Conservation (phyloP, 768 basidiomycete species). For the Tubosaeta brunneosetosa region DNA sequence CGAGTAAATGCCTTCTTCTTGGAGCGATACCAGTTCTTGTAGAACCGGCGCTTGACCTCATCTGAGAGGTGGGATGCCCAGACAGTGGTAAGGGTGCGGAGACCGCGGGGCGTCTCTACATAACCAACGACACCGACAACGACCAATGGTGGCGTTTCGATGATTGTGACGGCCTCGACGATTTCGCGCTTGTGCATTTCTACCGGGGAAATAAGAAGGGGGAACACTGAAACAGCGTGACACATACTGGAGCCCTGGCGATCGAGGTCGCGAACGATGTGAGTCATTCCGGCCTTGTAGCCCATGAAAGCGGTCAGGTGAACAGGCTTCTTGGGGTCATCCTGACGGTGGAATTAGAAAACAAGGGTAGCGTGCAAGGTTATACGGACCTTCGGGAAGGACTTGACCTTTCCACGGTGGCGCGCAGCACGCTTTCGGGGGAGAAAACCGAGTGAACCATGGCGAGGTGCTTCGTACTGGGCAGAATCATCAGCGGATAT, state of each 20-base stretch:
- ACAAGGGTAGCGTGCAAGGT: neutral
- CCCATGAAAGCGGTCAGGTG: conserved; percentile 98
- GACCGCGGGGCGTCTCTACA: conserved; percentile 98
- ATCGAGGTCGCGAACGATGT: conserved; percentile 98
- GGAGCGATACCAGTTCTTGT: conserved; percentile 99
- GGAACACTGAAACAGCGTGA: neutral
- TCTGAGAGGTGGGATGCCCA: conserved; percentile 98
- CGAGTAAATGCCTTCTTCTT: conserved; percentile 99
- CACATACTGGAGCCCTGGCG: conserved; percentile 96
- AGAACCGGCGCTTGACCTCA: conserved; percentile 98
- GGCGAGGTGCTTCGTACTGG: conserved; percentile 97
- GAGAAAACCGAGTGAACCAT: conserved; percentile 96
- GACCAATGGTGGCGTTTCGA: conserved; percentile 97
- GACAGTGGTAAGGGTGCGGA: conserved; percentile 97
- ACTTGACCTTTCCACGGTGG: conserved; percentile 98
- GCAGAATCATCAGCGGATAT: conserved; percentile 19
- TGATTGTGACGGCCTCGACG: conserved; percentile 92
- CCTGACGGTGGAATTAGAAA: conserved; percentile 45
- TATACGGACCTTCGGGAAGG: conserved; percentile 87
- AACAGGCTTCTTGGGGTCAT: conserved; percentile 98
- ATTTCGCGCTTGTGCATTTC: conserved; percentile 99
- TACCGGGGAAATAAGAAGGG: conserved; percentile 30
- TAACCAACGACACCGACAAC: conserved; percentile 98
- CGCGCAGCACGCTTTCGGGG: conserved; percentile 95
- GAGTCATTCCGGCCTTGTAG: conserved; percentile 99